Base-by-base conservation (phyloP, 495 filamentous ascomycete genomes). In the Aspergillus incahuasiensis region DNA sequence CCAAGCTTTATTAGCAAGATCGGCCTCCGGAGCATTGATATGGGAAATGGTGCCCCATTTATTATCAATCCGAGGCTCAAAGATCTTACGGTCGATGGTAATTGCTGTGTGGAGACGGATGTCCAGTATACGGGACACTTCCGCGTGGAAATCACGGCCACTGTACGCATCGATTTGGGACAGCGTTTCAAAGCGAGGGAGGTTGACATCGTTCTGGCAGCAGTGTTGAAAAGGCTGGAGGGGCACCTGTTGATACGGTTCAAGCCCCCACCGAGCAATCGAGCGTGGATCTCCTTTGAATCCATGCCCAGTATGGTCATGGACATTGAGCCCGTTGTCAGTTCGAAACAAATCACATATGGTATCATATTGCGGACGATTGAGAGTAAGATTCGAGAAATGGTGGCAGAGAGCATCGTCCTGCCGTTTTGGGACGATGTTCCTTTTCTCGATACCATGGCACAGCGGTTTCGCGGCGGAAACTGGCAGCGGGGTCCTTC, bases 241-340 rank as follows among this genome's bases (percentile, higher is more conserved):
- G 94, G 92, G 3, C 92, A 96, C 65, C 67, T 86, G 52, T 71
- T 95, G 54, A 75, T 97, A 52, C 86, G 88, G 52, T 86, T 96
- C 69, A 98, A 98, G 67, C 92, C 94, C 20, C 90, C 94, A 30
- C 94, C 94, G 0, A 96, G 90, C 71, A 97, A 97, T 68, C 84
- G 94, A 22, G 67, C 96, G 38, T 98, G 94, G 94, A 82, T 97
- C 60, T 85, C 92, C 13, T 98, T 98, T 61, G 88, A 95, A 64
- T 84, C 84, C 8, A 88, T 88, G 82, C 94, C 94, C 6, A 90
- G 90, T 59, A 89, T 98, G 74, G 91, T 91, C 47, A 85, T 97
- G 78, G 82, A 84, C 19, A 91, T 98, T 46, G 88, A 97, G 65
- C 94, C 94, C 6, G 91, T 98, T 58, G 91, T 98, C 48, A 96